Evolutionary conservation across 2,329 filamentous ascomycete species (phyloP).

Genomic region (Zasmidium angulare): DNA sequence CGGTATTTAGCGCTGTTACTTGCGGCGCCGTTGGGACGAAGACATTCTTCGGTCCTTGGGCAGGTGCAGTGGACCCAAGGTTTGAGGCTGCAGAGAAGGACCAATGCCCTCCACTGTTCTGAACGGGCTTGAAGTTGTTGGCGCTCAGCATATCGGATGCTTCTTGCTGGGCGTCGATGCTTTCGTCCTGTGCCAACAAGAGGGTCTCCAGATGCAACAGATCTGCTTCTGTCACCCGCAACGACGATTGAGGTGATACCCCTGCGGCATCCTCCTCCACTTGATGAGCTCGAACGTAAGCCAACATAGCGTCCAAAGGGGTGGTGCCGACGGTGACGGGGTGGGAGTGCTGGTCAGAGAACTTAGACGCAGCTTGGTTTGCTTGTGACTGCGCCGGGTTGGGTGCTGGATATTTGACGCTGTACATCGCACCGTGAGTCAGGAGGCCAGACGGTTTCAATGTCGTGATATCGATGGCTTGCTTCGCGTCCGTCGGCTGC

Average conservation of each 20-base stretch:
- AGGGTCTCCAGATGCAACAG: conserved; percentile 2
- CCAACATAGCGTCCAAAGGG: conserved; percentile 5
- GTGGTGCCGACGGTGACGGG: conserved; percentile 13
- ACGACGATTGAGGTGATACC: not conserved
- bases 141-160: conserved; percentile 9
- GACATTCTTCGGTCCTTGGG: not conserved
- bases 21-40: not conserved
- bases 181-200: conserved; percentile 5
- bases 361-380: not conserved
- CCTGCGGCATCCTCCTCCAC: not conserved
- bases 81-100: conserved; percentile 2
- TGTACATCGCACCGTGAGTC: conserved; percentile 11
- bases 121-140: conserved; percentile 7
- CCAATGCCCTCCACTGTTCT: not conserved
- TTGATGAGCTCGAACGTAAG: conserved; percentile 7
- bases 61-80: not conserved
- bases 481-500: not conserved
- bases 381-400: not conserved
- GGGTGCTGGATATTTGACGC: conserved; percentile 3
- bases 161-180: conserved; percentile 9
- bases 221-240: not conserved
- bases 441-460: not conserved
- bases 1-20: not conserved
- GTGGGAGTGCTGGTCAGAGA: not conserved
- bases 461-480: not conserved